phyloP scores from a whole-genome alignment of 371 early-diverging fungal species.

The Mucor circinelloides region DNA sequence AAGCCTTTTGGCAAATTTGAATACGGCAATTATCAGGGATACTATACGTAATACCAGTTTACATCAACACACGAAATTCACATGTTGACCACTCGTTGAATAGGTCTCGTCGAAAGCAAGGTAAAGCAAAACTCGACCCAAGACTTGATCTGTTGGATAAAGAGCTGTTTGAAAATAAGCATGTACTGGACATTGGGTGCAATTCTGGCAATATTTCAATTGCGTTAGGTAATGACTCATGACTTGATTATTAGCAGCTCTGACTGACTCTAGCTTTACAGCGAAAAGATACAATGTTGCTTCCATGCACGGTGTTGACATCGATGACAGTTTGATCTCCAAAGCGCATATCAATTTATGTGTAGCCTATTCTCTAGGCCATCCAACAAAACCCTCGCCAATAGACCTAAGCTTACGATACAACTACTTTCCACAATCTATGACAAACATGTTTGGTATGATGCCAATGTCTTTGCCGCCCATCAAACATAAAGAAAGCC shows the following conservation, averaged over 20 bases:
- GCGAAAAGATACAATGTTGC: constrained; percentile 50
- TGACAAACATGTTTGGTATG: constrained; percentile 59
- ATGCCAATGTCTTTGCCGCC: constrained; percentile 43
- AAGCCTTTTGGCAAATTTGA: not conserved
- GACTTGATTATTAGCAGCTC: not conserved
- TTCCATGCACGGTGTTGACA: constrained; percentile 73
- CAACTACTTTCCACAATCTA: constrained; percentile 67
- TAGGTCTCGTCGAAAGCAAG: constrained; percentile 28
- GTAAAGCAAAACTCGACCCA: constrained; percentile 47
- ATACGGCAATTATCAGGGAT: constrained; percentile 33
- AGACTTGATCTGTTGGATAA: constrained; percentile 61
- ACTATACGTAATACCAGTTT: constrained; percentile 21
- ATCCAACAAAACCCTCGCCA: constrained; percentile 15
- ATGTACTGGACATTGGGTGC: constrained; percentile 87
- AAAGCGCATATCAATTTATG: constrained; percentile 60
- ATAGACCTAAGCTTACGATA: constrained; percentile 32
- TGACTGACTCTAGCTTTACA: constrained; percentile 6
- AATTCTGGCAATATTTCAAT: constrained; percentile 77
- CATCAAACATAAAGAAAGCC: not conserved
- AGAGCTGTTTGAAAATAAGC: constrained; percentile 57
- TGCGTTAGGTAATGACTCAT: constrained; percentile 48
- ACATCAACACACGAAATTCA: too few species aligned
- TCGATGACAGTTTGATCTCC: constrained; percentile 69
- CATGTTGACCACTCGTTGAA: not conserved
- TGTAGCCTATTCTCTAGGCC: constrained; percentile 44